Evolutionary conservation across 1,139 yeast genomes (phyloP), one percentile per base, ranked within the genome.

Genomic region (Kodamaea sp.): DNA sequence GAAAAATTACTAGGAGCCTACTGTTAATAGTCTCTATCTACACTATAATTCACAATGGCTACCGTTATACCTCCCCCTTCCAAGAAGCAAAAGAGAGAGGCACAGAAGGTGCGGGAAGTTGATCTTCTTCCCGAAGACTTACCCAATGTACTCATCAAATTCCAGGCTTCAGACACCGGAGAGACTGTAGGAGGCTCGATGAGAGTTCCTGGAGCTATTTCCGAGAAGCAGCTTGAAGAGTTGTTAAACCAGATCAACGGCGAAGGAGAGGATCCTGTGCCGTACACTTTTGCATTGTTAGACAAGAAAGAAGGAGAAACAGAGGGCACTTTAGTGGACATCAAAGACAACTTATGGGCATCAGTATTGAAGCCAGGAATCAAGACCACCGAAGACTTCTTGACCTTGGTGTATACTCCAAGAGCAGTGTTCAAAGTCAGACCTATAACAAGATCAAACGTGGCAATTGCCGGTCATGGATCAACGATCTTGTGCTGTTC

Each of bases 81-180:
- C 0, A 92, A 92, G 60, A 85, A 81, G 55, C 97, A 89, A 59
- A 85, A 78, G 61, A 78, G 80, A 51, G 86, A 76, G 46, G 95
- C 95, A 4, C 97, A 89, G 57, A 73, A 78, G 52, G 87, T 86
- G 9, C 78, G 86, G 37, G 92, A 83, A 34, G 83, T 86, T 11
- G 83, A 80, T 37, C 59, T 83, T 8, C 66, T 85, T 15, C 97
- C 97, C 1, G 69, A 62, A 2, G 94, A 87, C 51, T 63, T 90
- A 25, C 96, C 97, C 16, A 80, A 88, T 67, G 96, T 92, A 15
- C 75, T 89, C 38, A 79, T 92, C 37, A 84, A 82, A 57, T 89
- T 92, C 58, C 94, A 88, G 57, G 96, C 97, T 1, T 80, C 95
- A 9, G 98, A 90, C 53, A 81, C 96, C n/a, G 97, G 97, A 30